These are phyloP conservation scores for Phytophthora kernoviae DNA, from an alignment of 352 stramenopile genomes.

Conservation along the genomic window DNA sequence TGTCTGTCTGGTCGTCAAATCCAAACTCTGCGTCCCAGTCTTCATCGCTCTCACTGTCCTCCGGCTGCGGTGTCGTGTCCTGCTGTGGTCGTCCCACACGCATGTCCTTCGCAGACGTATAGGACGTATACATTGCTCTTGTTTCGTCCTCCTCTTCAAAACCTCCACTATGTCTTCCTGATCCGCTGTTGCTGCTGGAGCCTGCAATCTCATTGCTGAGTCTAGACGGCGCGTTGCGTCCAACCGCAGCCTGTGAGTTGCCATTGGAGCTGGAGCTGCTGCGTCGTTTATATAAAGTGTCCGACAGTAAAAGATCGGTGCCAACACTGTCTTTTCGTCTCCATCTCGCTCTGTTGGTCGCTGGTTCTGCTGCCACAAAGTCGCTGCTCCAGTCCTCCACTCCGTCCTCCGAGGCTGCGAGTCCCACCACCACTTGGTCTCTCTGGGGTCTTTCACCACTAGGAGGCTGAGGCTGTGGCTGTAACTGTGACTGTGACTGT, in stretches of 20 bases:
- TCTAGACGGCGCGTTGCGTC: conserved; percentile 8
- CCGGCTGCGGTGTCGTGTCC: not conserved
- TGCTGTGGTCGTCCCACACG: conserved; percentile 1
- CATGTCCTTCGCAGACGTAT: conserved; percentile 24
- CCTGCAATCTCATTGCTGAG: conserved; percentile 20
- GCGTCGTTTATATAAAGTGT: conserved; percentile 29
- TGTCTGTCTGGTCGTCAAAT: conserved; percentile 62
- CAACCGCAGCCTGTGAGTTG: not conserved
- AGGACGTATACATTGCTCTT: conserved; percentile 24
- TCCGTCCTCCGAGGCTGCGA: conserved; percentile 71
- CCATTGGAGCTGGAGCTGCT: conserved; percentile 42
- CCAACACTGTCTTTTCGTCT: conserved; percentile 41
- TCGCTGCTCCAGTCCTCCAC: conserved; percentile 84
- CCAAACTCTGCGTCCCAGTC: conserved; percentile 87
- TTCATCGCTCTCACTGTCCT: conserved; percentile 30
- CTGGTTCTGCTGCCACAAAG: conserved; percentile 29
- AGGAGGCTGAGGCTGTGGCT: no score
- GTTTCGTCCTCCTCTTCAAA: conserved; percentile 29
- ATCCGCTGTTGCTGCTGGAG: conserved; percentile 21
- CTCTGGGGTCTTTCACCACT: conserved; percentile 2
- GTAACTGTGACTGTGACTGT: conserved; percentile 2
- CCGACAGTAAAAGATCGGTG: conserved; percentile 23
- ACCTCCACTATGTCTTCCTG: conserved; percentile 23
- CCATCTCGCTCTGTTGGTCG: conserved; percentile 31
- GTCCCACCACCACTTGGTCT: conserved; percentile 77